A percentile compares a stretch with the other conserved stretches of the same genome.
Evolutionary conservation across 805 yeast genomes (phyloP).

Genomic region (Scheffersomyces ergatensis): DNA sequence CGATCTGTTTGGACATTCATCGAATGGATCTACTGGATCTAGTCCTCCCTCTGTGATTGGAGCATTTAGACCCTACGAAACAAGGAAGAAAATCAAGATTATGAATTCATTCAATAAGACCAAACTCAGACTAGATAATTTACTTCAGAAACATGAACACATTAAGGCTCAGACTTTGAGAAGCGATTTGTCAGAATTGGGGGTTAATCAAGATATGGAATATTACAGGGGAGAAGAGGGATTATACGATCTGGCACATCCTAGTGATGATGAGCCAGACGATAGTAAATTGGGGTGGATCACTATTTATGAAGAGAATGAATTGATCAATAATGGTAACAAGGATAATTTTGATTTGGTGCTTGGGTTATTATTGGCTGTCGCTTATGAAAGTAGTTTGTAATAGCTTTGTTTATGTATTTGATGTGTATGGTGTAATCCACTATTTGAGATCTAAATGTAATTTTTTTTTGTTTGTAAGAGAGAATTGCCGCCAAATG

Average conservation of each 20-base stretch:
- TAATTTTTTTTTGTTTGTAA: too few species aligned
- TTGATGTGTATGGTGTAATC: too few species aligned
- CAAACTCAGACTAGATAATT: constrained; percentile 1
- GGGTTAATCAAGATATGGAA: constrained; percentile 1
- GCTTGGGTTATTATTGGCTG: constrained; percentile 52
- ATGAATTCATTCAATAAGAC: constrained; percentile 29
- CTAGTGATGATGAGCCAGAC: constrained; percentile 61
- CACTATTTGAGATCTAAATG: too few species aligned
- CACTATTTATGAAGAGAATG: constrained; percentile 51
- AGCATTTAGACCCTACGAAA: constrained; percentile 41
- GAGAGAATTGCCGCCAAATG: too few species aligned
- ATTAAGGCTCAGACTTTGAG: background rate
- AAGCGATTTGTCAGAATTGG: background rate
- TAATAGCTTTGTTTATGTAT: background rate
- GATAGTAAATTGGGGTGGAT: constrained; percentile 64
- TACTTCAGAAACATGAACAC: background rate
- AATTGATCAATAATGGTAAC: constrained; percentile 14
- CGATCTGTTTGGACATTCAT: constrained; percentile 14
- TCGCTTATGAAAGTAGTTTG: constrained; percentile 28
- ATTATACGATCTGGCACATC: constrained; percentile 37
- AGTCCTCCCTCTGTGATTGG: constrained; percentile 28
- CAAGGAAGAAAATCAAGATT: constrained; percentile 34
- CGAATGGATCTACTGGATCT: constrained; percentile 5
- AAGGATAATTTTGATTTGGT: constrained; percentile 54
- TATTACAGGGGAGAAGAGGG: constrained; percentile 58